Conservation (phyloP, 306 rosid species). For the cucumber (Cucumis sativus) region Cucumber_9930_V3 NC_026655.2:11559501-11560000, state of each 20-base stretch:
- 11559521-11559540: background rate
- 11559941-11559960: conserved; percentile 30
- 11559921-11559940: conserved; percentile 28
- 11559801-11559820: conserved; percentile 6
- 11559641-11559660: background rate
- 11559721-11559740: background rate
- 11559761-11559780: background rate
- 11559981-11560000: conserved; percentile 32
- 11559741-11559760: background rate
- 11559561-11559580: background rate
- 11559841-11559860: conserved; percentile 29
- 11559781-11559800: background rate
- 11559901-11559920: conserved; percentile 30
- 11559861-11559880: conserved; percentile 32
- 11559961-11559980: conserved; percentile 27
- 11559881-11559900: conserved; percentile 39
- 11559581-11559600: background rate
- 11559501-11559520: background rate
- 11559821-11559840: conserved; percentile 19
- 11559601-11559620: background rate
- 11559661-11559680: background rate
- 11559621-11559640: background rate
- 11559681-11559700: background rate
- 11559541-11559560: background rate
- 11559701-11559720: background rate